Conservation (phyloP, 805 yeast species). For the Ogataea naganishii region DNA sequence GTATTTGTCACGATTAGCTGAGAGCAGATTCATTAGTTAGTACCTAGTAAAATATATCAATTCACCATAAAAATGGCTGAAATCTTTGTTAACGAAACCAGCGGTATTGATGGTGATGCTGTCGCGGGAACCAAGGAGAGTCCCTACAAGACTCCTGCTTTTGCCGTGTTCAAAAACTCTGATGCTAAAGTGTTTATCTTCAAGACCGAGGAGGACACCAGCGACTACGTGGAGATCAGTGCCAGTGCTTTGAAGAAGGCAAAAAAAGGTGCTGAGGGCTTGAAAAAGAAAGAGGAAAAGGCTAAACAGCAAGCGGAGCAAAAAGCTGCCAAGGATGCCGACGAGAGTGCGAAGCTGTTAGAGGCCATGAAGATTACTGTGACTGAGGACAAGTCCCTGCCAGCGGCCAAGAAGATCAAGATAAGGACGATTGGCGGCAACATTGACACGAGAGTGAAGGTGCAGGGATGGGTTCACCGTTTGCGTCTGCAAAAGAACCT, state of each 20-base stretch:
- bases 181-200: conserved; percentile 49
- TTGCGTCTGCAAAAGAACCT: conserved; percentile 88
- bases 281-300: conserved; percentile 74
- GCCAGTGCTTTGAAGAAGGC: conserved; percentile 94
- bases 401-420: conserved; percentile 61
- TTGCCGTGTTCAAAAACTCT: conserved; percentile 50
- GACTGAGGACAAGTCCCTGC: conserved; percentile 64
- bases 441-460: conserved; percentile 61
- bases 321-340: conserved; percentile 48
- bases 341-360: conserved; percentile 65
- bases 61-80: conserved; percentile 16
- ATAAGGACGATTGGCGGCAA: conserved; percentile 43
- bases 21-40: too few relatives aligned
- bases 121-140: conserved; percentile 54
- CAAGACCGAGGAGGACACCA: conserved; percentile 52
- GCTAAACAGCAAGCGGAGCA: conserved; percentile 48
- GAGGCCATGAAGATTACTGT: conserved; percentile 75
- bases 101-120: conserved; percentile 56
- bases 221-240: conserved; percentile 64
- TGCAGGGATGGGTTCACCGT: conserved; percentile 96
- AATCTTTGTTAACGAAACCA: conserved; percentile 63
- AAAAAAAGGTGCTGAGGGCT: conserved; percentile 88
- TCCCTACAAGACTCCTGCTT: conserved; percentile 82
- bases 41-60: too few relatives aligned
- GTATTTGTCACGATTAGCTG: too few relatives aligned